Evolutionary conservation across 176 grass and related monocot genomes (phyloP).

Genomic region (Dendrocalamus sinicus): DNA sequence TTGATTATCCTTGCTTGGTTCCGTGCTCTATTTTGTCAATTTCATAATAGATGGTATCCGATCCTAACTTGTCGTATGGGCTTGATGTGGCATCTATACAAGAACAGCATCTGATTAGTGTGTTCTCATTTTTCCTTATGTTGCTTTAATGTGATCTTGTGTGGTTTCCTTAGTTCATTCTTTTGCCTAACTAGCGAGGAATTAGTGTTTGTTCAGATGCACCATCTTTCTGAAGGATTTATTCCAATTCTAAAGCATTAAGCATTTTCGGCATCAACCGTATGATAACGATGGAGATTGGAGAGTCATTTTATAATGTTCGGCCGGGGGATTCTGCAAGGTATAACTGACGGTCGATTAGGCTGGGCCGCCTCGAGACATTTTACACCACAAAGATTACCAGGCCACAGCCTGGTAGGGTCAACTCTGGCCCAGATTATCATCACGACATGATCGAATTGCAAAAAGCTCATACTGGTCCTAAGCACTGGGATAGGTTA

Average conservation of each 20-base stretch:
- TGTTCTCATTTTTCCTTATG: not conserved
- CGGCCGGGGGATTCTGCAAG: not conserved
- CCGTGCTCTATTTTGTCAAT: too few species aligned
- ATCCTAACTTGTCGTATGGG: not conserved
- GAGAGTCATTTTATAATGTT: not conserved
- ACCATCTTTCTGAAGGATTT: not conserved
- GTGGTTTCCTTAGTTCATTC: conserved; percentile 8
- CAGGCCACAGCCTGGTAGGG: not conserved
- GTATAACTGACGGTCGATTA: not conserved
- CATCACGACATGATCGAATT: not conserved
- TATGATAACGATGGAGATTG: not conserved
- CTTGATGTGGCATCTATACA: conserved; percentile 23
- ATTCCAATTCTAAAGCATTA: conserved; percentile 31
- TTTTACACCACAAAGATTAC: not conserved
- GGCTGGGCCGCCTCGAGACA: not conserved
- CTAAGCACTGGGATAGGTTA: not conserved
- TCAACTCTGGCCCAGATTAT: not conserved
- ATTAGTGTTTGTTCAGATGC: not conserved
- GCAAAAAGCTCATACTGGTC: too few species aligned
- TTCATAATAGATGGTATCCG: too few species aligned
- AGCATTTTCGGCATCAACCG: conserved; percentile 27
- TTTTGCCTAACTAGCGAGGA: conserved; percentile 8
- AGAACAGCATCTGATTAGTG: not conserved
- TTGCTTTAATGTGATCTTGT: conserved; percentile 10
- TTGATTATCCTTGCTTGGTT: too few species aligned